These are phyloP conservation scores for Posidonia oceanica DNA, from an alignment of 116 monocot genomes.

Conservation along the genomic window DNA sequence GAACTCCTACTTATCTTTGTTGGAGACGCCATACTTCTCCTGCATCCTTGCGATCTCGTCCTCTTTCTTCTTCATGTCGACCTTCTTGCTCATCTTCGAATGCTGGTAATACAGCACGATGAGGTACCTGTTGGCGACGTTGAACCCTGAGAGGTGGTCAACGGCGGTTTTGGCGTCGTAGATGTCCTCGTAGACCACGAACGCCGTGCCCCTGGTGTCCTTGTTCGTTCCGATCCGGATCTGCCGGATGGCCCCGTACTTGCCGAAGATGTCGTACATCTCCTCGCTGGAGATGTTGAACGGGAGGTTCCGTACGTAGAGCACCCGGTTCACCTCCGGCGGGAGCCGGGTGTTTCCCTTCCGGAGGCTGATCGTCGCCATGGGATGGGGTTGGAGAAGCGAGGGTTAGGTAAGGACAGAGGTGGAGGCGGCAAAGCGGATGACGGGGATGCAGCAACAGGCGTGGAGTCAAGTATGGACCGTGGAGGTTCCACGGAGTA, in stretches of 20 bases:
- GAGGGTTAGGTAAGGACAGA: too few relatives aligned
- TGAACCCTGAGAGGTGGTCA: slow-evolving; percentile 92
- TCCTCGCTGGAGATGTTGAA: slow-evolving; percentile 99
- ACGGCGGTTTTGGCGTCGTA: slow-evolving; percentile 99
- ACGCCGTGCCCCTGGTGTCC: slow-evolving; percentile 95
- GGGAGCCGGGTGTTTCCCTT: too few relatives aligned
- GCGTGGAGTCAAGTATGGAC: too few relatives aligned
- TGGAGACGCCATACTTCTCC: slow-evolving; percentile 88
- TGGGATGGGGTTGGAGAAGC: too few relatives aligned
- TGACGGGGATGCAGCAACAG: too few relatives aligned
- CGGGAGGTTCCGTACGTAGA: slow-evolving; percentile 95
- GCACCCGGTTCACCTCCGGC: too few relatives aligned
- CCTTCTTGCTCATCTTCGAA: slow-evolving; percentile 93
- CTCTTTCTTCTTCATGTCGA: slow-evolving; percentile 92
- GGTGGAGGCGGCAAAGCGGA: too few relatives aligned
- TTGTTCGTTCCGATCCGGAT: slow-evolving; percentile 86
- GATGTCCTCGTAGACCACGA: slow-evolving; percentile 99
- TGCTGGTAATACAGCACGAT: slow-evolving; percentile 98
- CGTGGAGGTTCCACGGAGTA: too few relatives aligned
- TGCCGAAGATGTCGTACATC: slow-evolving; percentile 99
- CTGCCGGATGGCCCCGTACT: slow-evolving; percentile 99
- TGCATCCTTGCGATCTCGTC: slow-evolving; percentile 77
- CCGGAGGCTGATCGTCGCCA: slow-evolving; percentile 93
- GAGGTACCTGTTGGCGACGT: too few relatives aligned
- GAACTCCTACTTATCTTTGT: slow-evolving; percentile 55